Evolutionary conservation across 495 filamentous ascomycete species (phyloP).

Genomic region (Ascodesmis nigricans): DNA sequence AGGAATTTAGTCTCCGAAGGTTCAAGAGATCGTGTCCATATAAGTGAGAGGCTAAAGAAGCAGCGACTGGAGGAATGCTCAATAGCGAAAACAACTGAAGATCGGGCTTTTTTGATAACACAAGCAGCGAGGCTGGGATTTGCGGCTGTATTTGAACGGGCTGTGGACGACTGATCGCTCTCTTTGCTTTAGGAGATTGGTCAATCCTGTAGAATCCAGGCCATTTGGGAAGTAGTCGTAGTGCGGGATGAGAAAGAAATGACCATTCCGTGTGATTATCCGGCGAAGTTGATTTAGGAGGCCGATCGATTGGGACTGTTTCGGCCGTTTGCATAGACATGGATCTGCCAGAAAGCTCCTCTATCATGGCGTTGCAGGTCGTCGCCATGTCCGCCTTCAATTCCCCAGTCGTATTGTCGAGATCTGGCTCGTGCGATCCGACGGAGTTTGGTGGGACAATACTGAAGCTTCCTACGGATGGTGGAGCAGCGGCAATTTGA

Average conservation of each 20-base stretch:
- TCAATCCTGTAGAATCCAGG: not conserved
- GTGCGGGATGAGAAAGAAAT: not conserved
- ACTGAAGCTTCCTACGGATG: no score
- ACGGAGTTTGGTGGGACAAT: no score
- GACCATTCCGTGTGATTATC: no score
- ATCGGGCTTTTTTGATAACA: not conserved
- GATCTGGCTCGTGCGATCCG: no score
- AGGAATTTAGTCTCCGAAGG: not conserved
- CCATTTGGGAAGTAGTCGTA: not conserved
- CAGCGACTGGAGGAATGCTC: conserved; percentile 1
- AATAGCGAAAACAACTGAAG: not conserved
- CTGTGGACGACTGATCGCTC: not conserved
- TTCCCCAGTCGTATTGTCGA: no score
- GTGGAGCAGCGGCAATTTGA: no score
- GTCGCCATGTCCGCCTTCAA: no score
- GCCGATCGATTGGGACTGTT: no score
- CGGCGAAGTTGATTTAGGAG: no score
- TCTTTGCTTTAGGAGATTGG: not conserved
- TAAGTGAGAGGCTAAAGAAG: not conserved
- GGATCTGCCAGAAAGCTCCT: no score
- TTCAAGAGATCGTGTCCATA: conserved; percentile 3
- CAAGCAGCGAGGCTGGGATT: not conserved
- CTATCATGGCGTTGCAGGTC: no score
- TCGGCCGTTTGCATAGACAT: no score
- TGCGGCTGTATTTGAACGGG: not conserved